Conservation (phyloP, 768 basidiomycete species). For the Psilocybe cubensis region DNA sequence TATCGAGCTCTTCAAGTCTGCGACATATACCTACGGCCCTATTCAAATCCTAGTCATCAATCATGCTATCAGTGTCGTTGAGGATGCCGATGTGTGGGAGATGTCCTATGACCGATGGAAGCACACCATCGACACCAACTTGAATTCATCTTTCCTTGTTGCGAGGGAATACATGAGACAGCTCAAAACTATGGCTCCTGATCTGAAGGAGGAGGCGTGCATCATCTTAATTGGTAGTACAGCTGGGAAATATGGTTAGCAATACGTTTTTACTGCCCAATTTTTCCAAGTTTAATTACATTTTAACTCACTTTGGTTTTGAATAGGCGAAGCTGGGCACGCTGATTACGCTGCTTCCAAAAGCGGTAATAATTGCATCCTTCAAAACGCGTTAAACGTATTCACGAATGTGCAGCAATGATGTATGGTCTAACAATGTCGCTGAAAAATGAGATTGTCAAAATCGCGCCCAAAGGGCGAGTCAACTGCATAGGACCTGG, state of each 20-base stretch:
- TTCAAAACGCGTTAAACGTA: too few relatives aligned
- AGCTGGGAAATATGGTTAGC: conserved; percentile 69
- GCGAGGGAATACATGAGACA: conserved; percentile 60
- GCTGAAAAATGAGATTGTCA: conserved; percentile 83
- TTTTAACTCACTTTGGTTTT: neutral
- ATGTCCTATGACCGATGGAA: conserved; percentile 72
- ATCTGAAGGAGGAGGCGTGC: conserved; percentile 55
- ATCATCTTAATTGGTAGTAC: conserved; percentile 74
- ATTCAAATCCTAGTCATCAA: conserved; percentile 65
- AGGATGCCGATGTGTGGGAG: conserved; percentile 52
- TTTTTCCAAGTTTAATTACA: neutral
- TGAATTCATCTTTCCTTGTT: conserved; percentile 71
- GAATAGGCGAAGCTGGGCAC: conserved; percentile 57
- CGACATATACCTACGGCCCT: conserved; percentile 43
- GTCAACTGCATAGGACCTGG: conserved; percentile 75
- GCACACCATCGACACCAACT: conserved; percentile 59
- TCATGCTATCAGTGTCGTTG: conserved; percentile 55
- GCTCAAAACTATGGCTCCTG: conserved; percentile 40
- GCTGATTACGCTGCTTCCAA: conserved; percentile 70
- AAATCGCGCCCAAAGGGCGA: conserved; percentile 69
- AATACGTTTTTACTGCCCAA: neutral
- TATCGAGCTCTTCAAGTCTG: conserved; percentile 47
- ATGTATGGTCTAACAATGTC: conserved; percentile 73
- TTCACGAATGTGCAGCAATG: conserved; percentile 44
- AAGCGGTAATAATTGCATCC: conserved; percentile 51